phyloP scores from a whole-genome alignment of 805 yeast species.

The Groenewaldozyma tartarivorans region DNA sequence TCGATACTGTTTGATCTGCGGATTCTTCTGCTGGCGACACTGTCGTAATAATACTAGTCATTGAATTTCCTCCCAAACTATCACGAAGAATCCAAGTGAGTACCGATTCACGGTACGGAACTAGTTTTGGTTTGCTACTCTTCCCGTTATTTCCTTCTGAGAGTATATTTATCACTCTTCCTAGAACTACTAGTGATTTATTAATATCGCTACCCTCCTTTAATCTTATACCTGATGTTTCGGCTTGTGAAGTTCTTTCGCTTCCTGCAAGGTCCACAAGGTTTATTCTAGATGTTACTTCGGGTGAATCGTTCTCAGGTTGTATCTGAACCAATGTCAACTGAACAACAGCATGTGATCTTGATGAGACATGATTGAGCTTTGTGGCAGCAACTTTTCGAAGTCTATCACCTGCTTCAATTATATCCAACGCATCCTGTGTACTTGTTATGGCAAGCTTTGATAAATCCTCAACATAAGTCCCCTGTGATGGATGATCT shows the following conservation, averaged over 20 bases:
- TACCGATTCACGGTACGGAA: slow-evolving; percentile 57
- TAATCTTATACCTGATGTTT: slow-evolving; percentile 36
- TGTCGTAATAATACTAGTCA: slow-evolving; percentile 82
- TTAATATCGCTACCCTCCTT: slow-evolving; percentile 61
- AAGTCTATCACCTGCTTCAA: slow-evolving; percentile 39
- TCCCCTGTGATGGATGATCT: slow-evolving; percentile 52
- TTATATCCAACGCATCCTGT: slow-evolving; percentile 34
- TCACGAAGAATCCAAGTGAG: slow-evolving; percentile 71
- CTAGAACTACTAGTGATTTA: slow-evolving; percentile 55
- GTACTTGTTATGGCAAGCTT: slow-evolving; percentile 36
- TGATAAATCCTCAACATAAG: slow-evolving; percentile 51
- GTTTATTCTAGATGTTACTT: slow-evolving; percentile 31
- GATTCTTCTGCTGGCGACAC: slow-evolving; percentile 64
- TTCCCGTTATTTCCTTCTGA: slow-evolving; percentile 20
- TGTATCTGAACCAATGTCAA: slow-evolving; percentile 44
- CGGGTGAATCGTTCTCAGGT: neutral
- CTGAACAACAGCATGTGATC: slow-evolving; percentile 64
- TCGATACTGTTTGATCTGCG: slow-evolving; percentile 64
- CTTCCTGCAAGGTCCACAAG: slow-evolving; percentile 68
- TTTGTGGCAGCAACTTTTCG: slow-evolving; percentile 56
- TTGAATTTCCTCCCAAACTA: slow-evolving; percentile 79
- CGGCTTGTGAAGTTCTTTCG: slow-evolving; percentile 47
- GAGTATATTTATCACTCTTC: slow-evolving; percentile 42
- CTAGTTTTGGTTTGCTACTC: slow-evolving; percentile 4
- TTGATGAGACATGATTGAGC: slow-evolving; percentile 53